These are phyloP conservation scores for Penicillium ochrochloron DNA, from an alignment of 495 filamentous ascomycete species.

Conservation along the genomic window DNA sequence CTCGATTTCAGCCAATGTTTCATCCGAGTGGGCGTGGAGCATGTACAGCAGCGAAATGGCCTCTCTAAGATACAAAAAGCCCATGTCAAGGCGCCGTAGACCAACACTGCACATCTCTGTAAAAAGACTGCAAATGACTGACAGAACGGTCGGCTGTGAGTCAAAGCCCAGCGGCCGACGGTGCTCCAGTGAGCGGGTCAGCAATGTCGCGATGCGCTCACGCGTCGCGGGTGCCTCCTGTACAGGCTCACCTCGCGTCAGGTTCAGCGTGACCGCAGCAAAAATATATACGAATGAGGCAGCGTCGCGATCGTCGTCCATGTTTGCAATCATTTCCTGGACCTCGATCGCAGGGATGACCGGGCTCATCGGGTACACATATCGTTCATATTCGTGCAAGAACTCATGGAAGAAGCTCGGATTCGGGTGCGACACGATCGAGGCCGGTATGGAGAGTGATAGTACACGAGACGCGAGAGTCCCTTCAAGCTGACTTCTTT, in stretches of 20 bases:
- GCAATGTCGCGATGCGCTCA: constrained; percentile 20
- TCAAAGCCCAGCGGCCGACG: constrained; percentile 27
- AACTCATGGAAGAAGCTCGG: constrained; percentile 23
- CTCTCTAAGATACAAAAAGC: constrained; percentile 39
- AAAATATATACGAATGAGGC: constrained; percentile 24
- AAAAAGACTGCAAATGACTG: not conserved
- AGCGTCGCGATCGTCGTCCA: constrained; percentile 14
- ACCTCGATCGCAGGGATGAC: constrained; percentile 31
- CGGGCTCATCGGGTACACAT: constrained; percentile 39
- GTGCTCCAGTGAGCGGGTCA: constrained; percentile 32
- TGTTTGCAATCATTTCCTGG: constrained; percentile 27
- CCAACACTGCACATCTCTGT: constrained; percentile 6
- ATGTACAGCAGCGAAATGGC: constrained; percentile 37
- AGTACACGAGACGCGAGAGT: not conserved
- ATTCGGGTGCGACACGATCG: constrained; percentile 16
- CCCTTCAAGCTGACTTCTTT: not conserved
- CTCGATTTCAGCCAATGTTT: constrained; percentile 19
- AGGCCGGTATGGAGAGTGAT: not conserved
- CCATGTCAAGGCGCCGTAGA: constrained; percentile 24
- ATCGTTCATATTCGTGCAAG: constrained; percentile 29
- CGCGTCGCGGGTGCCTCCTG: constrained; percentile 16
- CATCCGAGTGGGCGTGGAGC: constrained; percentile 28
- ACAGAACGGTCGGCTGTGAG: constrained; percentile 24
- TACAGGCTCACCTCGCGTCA: constrained; percentile 25
- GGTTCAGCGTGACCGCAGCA: constrained; percentile 34